Conservation (phyloP, 192 early-diverging fungal genomes). For the Diversispora eburnea region DNA sequence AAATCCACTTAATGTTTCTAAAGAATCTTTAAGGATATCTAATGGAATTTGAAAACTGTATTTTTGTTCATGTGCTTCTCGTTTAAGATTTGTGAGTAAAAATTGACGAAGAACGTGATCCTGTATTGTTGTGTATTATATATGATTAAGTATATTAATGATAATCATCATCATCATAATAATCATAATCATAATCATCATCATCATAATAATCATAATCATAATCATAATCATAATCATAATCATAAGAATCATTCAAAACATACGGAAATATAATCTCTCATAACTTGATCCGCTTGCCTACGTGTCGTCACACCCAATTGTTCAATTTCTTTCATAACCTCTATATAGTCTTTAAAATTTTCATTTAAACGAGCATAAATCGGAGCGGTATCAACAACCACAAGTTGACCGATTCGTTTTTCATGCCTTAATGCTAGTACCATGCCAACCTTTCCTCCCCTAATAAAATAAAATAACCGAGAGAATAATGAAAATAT, state of each 20-base stretch:
- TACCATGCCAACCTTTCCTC: slow-evolving; percentile 73
- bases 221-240: no score
- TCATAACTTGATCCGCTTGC: slow-evolving; percentile 58
- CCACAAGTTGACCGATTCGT: slow-evolving; percentile 54
- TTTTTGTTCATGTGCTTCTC: slow-evolving; percentile 33
- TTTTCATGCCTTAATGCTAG: slow-evolving; percentile 54
- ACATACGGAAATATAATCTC: slow-evolving; percentile 38
- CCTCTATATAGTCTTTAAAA: slow-evolving; percentile 55
- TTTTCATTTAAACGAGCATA: slow-evolving; percentile 45
- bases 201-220: no score
- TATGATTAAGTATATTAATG: not conserved
- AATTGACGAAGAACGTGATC: slow-evolving; percentile 71
- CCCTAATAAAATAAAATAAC: slow-evolving; percentile 40
- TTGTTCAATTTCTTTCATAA: slow-evolving; percentile 57
- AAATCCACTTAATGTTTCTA: slow-evolving; percentile 52
- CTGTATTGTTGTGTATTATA: slow-evolving; percentile 12
- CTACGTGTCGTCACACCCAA: slow-evolving; percentile 49
- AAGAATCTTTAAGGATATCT: slow-evolving; percentile 55
- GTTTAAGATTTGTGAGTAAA: slow-evolving; percentile 87
- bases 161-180: no score
- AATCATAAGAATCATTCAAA: no score
- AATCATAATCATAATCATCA: no score
- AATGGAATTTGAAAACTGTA: slow-evolving; percentile 76
- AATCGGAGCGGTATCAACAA: slow-evolving; percentile 70
- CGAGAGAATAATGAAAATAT: no score